Evolutionary conservation across 148 eudicot genomes (phyloP), one percentile per base, ranked within the genome.

Genomic region (Nepenthes mirabilis): DNA sequence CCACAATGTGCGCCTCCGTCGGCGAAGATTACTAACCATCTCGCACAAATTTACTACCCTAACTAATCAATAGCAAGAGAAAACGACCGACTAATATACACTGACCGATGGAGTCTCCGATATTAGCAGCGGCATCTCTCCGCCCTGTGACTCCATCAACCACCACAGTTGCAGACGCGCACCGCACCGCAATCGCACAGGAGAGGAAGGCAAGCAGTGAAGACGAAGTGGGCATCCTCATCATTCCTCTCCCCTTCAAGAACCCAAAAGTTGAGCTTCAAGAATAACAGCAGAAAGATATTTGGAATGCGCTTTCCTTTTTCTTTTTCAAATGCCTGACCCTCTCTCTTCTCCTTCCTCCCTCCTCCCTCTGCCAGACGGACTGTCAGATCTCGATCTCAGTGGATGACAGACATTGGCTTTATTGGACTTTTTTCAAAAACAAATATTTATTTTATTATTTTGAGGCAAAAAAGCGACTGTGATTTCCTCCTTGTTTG

Each of bases 81-180:
- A 32, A 43, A 11, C 1, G 34, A 2, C 23, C 23, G 23, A 23
- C 23, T 23, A 23, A 23, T 23, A 23, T 23, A 23, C 23, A 69
- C 84, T 77, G 75, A 86, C 95, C 74, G 62, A 90, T 74, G 14
- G 95, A 74, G 47, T 90, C 97, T 47, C 97, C 97, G 52, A 87
- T 74, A 61, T 65, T 72, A 63, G 77, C 86, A 63, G 74, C 55
- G 36, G 95, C 95, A 67, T 87, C 56, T 23, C 45, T 75, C 88
- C 91, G 87, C 1, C 75, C 54, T 60, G 88, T 77, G 65, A 87
- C 75, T 47, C 91, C 97, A 84, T 90, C 95, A 3, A 86, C 87
- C n/a, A 84, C 70, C 5, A 84, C 69, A 34, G 88, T 84, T 61
- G 81, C 72, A 79, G 80, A 73, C 6, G 75, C 54, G 68, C 67